These are phyloP conservation scores for Coemansia sp. DNA, from an alignment of 192 early-diverging fungal species.

Conservation along the genomic window DNA sequence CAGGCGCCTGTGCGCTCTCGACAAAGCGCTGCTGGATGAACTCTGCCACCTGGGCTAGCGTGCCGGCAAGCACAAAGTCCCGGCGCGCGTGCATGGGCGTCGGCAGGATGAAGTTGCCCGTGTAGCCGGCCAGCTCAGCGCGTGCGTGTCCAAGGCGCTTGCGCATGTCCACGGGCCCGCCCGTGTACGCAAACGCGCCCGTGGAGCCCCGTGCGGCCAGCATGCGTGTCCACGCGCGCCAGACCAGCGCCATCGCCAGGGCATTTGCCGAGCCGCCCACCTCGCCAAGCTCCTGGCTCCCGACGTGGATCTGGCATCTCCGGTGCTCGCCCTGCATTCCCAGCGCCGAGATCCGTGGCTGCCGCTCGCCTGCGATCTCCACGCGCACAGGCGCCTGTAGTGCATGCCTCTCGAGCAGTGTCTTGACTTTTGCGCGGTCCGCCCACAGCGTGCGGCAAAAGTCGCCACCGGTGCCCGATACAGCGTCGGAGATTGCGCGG, in stretches of 20 bases:
- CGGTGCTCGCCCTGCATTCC: neutral
- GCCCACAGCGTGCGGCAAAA: neutral
- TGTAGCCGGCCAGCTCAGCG: too few species aligned
- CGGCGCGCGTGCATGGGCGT: constrained; percentile 3
- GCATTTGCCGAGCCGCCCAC: constrained; percentile 10
- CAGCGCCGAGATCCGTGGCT: neutral
- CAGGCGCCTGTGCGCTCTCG: neutral
- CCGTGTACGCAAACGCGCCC: constrained; percentile 3
- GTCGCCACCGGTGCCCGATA: too few species aligned
- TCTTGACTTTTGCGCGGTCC: neutral
- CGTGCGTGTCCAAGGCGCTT: neutral
- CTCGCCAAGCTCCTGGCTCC: neutral
- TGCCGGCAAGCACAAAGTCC: neutral
- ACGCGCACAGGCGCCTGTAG: too few species aligned
- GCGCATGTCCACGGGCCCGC: constrained; percentile 29
- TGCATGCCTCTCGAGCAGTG: neutral
- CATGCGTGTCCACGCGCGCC: constrained; percentile 25
- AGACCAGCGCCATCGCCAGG: constrained; percentile 24
- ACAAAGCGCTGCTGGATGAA: neutral
- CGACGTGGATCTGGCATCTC: constrained; percentile 5
- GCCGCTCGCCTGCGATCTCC: too few species aligned
- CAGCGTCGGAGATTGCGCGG: neutral
- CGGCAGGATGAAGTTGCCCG: constrained; percentile 24
- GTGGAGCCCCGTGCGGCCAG: constrained; percentile 7
- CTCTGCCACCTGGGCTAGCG: constrained; percentile 3